Conservation (phyloP, 1,139 yeast species). For the Candida sp. region DNA sequence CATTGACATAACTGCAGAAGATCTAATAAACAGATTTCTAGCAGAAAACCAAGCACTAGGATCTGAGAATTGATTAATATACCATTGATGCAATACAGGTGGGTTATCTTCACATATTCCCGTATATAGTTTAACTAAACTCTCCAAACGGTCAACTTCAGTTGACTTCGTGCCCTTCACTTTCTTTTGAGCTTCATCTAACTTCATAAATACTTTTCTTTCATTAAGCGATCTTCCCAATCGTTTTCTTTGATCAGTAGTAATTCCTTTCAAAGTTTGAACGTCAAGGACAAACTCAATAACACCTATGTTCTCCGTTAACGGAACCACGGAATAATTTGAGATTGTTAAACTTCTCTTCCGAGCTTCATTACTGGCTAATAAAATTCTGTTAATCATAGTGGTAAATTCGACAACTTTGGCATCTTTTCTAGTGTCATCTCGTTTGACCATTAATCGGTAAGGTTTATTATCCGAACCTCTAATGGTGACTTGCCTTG, state of each 20-base stretch:
- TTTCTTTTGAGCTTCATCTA: constrained; percentile 40
- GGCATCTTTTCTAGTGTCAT: constrained; percentile 94
- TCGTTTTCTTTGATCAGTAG: constrained; percentile 42
- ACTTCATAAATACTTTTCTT: constrained; percentile 26
- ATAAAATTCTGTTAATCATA: constrained; percentile 73
- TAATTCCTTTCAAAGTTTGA: constrained; percentile 70
- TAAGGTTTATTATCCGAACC: constrained; percentile 79
- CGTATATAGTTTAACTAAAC: constrained; percentile 26
- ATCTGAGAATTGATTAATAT: constrained; percentile 82
- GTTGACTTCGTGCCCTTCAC: constrained; percentile 18
- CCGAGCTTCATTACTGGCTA: constrained; percentile 66
- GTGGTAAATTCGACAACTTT: constrained; percentile 91
- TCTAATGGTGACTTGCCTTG: constrained; percentile 69
- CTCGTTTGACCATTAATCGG: constrained; percentile 79
- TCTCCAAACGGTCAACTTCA: constrained; percentile 12
- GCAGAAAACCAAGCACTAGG: constrained; percentile 87
- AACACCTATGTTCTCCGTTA: constrained; percentile 84
- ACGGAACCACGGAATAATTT: constrained; percentile 86
- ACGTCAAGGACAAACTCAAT: constrained; percentile 93
- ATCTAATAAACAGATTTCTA: constrained; percentile 68
- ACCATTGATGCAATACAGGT: constrained; percentile 87
- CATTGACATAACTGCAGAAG: constrained; percentile 96
- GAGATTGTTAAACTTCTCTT: constrained; percentile 68
- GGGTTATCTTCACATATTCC: constrained; percentile 44
- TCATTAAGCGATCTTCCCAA: constrained; percentile 32